Base-by-base conservation (phyloP, 1,284 basidiomycete genomes). In the Ustilago vetiveriae region DNA sequence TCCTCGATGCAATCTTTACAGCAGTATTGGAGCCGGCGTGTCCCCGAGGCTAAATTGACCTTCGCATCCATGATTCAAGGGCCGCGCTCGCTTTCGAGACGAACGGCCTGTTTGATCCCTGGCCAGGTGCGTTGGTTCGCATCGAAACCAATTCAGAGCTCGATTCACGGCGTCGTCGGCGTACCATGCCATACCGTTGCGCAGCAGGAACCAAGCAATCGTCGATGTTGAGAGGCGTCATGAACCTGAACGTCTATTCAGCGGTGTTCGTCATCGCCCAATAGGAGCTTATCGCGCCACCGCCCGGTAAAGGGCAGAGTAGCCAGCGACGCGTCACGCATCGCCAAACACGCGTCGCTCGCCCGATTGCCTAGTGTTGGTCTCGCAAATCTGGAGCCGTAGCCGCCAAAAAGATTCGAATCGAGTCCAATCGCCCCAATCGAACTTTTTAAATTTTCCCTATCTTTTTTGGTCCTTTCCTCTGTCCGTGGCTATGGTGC, bases 321-420 rank as follows among this genome's bases (percentile, higher is more conserved):
- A 14, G 22, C 4, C 35, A 22, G 22, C 32, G 38, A 36, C 44
- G 50, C 41, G 50, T 37, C 50, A 26, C 50, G 49, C 7, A 27
- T 16, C 16, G 26, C 19, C 36, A n/a, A 23, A 38, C 36, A 38
- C 37, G 36, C 27, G 46, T 39, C 46, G 38, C 22, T 24, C 19
- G 3, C 21, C 50, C 33, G 41, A 32, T 36, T 44, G 35, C n/a
- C 11, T 23, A 32, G 50, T 52, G 41, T 52, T 52, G 41, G 50
- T 52, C 42, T 52, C 50, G 23, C 38, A 35, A 11, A n/a, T 16
- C n/a, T 16, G 10, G 33, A 19, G 10, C 38, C n/a, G 19, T 10
- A 45, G 33, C 29, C 29, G 29, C 14, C 11, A n/a, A 35, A 35
- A 13, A 35, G 33, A 35, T 6, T 35, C 33, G 33, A 35, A 35